Evolutionary conservation across 768 basidiomycete species (phyloP), one percentile per base, ranked within the genome.

Genomic region (Cubamyces sp.): DNA sequence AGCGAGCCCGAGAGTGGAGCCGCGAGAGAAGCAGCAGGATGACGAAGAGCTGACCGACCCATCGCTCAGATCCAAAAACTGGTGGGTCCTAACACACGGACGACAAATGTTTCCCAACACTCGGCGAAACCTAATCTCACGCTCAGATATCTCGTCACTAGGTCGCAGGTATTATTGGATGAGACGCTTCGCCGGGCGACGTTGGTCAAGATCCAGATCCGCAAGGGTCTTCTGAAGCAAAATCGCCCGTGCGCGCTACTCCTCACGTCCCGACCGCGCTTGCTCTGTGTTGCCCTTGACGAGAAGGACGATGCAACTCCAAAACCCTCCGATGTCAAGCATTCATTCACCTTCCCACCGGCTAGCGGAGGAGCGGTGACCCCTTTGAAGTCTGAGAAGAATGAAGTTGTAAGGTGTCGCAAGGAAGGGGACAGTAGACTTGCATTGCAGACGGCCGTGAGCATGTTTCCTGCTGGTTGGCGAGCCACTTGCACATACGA

Each of bases 191-290:
- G 58, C 15, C 19, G 30, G 43, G 34, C 34, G 26, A 52, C 54
- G 7, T 9, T 21, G 3, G 58, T 53, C 12, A 53, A 28, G 18
- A 46, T 58, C 6, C 47, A 28, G 21, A 16, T 60, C 15, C 58
- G 63, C 23, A 53, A 57, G 28, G 63, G 63, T 16, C 37, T 60
- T 7, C 18, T 60, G 15, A 64, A 53, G 37, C 63, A 64, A 37
- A 45, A 23, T 18, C 53, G 58, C 15, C 14, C 49, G 37, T 64
- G 63, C 19, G 49, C 54, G 2, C 58, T 64, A 0, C 39, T 64
- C 8, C 56, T 64, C 2, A 64, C 63, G 6, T 51, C 48, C 3
- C 47, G 18, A 5, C 57, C 58, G n/a, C 58, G 63, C 37, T 5
- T 64, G 1, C 9, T 64, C 15, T 64, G 63, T n/a, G 62, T 64